Evolutionary conservation across 768 basidiomycete genomes (phyloP), one percentile per base, ranked within the genome.

Genomic region (Tylopilus felleus): DNA sequence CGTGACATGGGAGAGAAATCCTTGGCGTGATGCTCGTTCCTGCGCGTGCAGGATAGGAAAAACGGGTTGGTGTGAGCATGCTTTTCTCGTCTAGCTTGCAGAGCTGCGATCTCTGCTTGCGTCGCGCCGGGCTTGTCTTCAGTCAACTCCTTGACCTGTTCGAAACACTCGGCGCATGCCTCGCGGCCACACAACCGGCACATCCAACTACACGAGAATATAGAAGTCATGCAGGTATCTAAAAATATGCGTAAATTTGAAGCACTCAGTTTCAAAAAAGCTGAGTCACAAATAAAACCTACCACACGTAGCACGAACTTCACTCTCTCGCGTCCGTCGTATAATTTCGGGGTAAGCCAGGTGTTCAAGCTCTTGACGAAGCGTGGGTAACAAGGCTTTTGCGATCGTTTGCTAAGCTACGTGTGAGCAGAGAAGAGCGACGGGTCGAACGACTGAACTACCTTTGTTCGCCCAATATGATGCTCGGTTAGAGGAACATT

Each of bases 191-290:
- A 98, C 36, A 82, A 66, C n/a, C 88, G 80, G 67, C 93, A 96
- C 81, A 95, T 89, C 84, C 90, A 96, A 28, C 85, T 88, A 53
- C 83, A 85, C 7, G 88, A 87, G 70, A 96, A 96, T 53, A 96
- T 84, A 13, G 93, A 95, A 5, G 92, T 94, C 79, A 92, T 89
- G 70, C 94, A 97, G 2, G 89, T 92, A 71, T 97, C 93, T 96
- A 66, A 21, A 53, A 56, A 45, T 38, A 53, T n/a, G 12, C 0
- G 23, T 52, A 49, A 44, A 51, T 52, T 45, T 47, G 49, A 58
- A 48, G 57, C 51, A 47, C 21, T 49, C 8, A 21, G 49, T 47
- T 42, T 60, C 51, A 35, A 45, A 23, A 28, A n/a, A 46, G 45
- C 21, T 9, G 51, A 43, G 40, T 42, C 28, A 38, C 46, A 19